Percentiles rank a stretch among this genome's conserved stretches.
Evolutionary conservation across 345 rosid genomes (phyloP).

Genomic region (Psidium friedrichsthalianum): DNA sequence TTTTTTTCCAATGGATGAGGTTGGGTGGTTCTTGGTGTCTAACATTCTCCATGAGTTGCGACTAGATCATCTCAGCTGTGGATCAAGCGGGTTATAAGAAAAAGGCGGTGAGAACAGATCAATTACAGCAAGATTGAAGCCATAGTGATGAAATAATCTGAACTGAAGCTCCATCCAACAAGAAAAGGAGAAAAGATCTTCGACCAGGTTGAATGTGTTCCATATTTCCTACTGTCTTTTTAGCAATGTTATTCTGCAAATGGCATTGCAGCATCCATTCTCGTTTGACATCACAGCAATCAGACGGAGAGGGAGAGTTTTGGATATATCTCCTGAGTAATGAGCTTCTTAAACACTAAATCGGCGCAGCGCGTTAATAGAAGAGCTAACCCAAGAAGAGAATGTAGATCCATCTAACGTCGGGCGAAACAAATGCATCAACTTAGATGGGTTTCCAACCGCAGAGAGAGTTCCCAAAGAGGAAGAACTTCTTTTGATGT

Average conservation of each 20-base stretch:
- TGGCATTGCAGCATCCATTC: neutral
- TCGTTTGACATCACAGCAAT: neutral
- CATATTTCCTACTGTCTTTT: neutral
- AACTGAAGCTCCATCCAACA: neutral
- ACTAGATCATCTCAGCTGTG: neutral
- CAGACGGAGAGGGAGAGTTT: neutral
- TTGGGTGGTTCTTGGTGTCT: neutral
- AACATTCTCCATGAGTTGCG: neutral
- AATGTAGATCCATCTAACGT: neutral
- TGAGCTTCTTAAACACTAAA: neutral
- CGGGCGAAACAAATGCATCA: neutral
- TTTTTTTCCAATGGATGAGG: neutral
- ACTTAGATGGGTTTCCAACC: neutral
- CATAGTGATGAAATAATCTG: neutral
- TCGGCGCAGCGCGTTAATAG: neutral
- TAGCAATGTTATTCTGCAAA: neutral
- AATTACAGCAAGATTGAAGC: neutral
- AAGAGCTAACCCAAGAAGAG: neutral
- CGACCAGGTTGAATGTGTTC: neutral
- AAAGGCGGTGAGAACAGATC: neutral
- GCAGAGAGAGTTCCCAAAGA: neutral
- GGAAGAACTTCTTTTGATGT: neutral
- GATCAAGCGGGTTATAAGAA: neutral
- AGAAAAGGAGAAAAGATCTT: neutral
- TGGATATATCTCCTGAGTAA: neutral